Conservation (phyloP, 2,329 filamentous ascomycete genomes). For the Drechslera avenae region DNA sequence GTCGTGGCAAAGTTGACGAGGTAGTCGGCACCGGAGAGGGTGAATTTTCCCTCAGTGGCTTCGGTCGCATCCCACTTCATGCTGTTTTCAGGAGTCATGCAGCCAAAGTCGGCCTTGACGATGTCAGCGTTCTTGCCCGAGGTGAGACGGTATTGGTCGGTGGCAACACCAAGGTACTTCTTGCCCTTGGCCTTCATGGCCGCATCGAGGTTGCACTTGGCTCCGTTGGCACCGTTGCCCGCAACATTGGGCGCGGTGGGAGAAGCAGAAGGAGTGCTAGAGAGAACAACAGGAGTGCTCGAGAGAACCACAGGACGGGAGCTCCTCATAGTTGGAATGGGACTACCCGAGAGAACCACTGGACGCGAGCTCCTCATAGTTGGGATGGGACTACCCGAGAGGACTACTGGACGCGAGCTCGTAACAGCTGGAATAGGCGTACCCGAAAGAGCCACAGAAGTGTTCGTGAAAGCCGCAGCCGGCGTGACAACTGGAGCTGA, state of each 20-base stretch:
- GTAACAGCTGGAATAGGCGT: too few relatives aligned
- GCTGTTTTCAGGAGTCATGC: constrained; percentile 69
- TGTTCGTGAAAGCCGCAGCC: neutral
- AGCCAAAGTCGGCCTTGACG: constrained; percentile 66
- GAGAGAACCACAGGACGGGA: too few relatives aligned
- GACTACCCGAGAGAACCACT: too few relatives aligned
- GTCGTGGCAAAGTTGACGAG: constrained; percentile 64
- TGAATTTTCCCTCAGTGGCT: constrained; percentile 57
- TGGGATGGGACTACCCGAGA: too few relatives aligned
- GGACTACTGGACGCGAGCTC: too few relatives aligned
- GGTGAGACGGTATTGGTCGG: constrained; percentile 60
- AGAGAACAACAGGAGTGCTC: neutral
- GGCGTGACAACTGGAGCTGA: neutral
- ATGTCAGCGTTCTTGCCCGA: constrained; percentile 59
- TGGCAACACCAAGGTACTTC: constrained; percentile 65
- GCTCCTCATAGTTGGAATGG: too few relatives aligned
- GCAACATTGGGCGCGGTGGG: constrained; percentile 14
- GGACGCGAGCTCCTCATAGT: too few relatives aligned
- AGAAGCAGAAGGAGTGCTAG: neutral
- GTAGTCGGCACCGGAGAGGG: constrained; percentile 61
- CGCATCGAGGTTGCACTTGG: constrained; percentile 55
- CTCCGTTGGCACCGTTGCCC: constrained; percentile 26
- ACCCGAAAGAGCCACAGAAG: too few relatives aligned
- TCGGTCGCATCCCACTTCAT: constrained; percentile 71
- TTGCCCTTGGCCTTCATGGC: constrained; percentile 66